A percentile compares a stretch with the other conserved stretches of the same genome.
Evolutionary conservation across 2,329 filamentous ascomycete genomes (phyloP).

Genomic region (Pyricularia sp.): DNA sequence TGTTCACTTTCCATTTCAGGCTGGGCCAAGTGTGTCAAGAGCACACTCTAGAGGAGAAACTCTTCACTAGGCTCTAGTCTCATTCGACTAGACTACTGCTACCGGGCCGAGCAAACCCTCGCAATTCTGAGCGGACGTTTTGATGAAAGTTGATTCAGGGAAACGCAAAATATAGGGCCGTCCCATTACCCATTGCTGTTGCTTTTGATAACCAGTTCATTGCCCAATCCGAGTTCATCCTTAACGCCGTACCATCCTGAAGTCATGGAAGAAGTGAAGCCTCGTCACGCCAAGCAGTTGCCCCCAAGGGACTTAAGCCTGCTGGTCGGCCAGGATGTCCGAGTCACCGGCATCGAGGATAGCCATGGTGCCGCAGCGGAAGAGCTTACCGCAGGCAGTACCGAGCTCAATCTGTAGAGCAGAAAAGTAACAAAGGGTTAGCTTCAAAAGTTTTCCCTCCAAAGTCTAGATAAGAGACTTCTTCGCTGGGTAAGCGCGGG

Average conservation of each 20-base stretch:
- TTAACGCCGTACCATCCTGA: not conserved
- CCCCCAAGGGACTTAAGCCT: slow-evolving; percentile 36
- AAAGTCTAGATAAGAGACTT: slow-evolving; percentile 71
- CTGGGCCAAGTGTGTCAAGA: not conserved
- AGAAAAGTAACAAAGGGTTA: slow-evolving; percentile 39
- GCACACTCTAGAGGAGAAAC: not conserved
- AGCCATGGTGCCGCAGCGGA: slow-evolving; percentile 92
- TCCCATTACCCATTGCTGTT: not conserved
- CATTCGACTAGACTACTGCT: not conserved
- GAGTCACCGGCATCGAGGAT: slow-evolving; percentile 97
- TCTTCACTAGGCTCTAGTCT: not conserved
- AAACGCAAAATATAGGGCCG: not conserved
- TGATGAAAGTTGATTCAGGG: not conserved
- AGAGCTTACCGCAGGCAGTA: slow-evolving; percentile 97
- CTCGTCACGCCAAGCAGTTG: not conserved
- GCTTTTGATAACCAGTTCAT: slow-evolving; percentile 1
- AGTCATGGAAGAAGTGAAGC: not conserved
- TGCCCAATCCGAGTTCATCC: not conserved
- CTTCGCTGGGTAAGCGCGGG: slow-evolving; percentile 68
- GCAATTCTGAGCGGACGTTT: not conserved
- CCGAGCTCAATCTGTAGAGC: slow-evolving; percentile 83
- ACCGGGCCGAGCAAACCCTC: not conserved
- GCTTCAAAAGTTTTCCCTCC: slow-evolving; percentile 62
- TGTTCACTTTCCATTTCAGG: not conserved
- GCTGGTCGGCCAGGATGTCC: slow-evolving; percentile 82